These are phyloP conservation scores for Angomonas ambiguus DNA, from an alignment of 208 protist species.

Conservation along the genomic window DNA sequence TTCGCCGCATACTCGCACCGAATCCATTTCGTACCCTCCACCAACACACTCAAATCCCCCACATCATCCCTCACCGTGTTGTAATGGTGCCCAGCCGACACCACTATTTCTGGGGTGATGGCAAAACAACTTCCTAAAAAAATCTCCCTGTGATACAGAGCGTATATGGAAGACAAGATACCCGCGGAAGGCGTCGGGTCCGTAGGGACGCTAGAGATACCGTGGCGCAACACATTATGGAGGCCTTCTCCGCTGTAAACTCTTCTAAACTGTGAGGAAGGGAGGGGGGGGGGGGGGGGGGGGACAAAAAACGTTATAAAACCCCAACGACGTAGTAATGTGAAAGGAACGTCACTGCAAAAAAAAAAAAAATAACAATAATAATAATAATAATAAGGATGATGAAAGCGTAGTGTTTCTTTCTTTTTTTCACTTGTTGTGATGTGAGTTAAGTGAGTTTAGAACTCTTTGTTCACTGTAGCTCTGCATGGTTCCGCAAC, in stretches of 20 bases:
- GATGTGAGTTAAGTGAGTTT: slow-evolving; percentile 18
- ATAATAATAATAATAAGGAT: not conserved
- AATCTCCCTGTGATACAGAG: slow-evolving; percentile 65
- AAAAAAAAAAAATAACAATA: not conserved
- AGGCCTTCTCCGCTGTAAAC: too few species aligned
- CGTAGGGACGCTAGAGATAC: slow-evolving; percentile 27
- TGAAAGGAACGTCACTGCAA: too few species aligned
- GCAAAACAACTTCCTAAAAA: slow-evolving; percentile 82
- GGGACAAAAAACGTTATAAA: slow-evolving; percentile 1
- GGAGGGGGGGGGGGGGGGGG: not conserved
- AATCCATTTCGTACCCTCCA: slow-evolving; percentile 27
- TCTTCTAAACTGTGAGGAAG: not conserved
- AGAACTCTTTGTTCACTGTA: slow-evolving; percentile 23
- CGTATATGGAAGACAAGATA: slow-evolving; percentile 43
- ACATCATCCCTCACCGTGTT: slow-evolving; percentile 72
- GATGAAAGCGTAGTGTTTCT: too few species aligned
- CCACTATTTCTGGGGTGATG: slow-evolving; percentile 41
- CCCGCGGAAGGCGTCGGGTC: slow-evolving; percentile 26
- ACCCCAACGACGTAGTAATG: not conserved
- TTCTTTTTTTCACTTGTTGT: not conserved
- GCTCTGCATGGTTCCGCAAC: slow-evolving; percentile 42
- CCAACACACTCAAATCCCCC: slow-evolving; percentile 67
- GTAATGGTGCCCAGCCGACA: slow-evolving; percentile 81
- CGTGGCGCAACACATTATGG: slow-evolving; percentile 26
- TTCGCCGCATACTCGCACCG: slow-evolving; percentile 59